Percentiles rank a stretch among this genome's conserved stretches.
These are phyloP conservation scores for Boletus semigastroideus DNA, from an alignment of 1,284 basidiomycete genomes.

Conservation along the genomic window DNA sequence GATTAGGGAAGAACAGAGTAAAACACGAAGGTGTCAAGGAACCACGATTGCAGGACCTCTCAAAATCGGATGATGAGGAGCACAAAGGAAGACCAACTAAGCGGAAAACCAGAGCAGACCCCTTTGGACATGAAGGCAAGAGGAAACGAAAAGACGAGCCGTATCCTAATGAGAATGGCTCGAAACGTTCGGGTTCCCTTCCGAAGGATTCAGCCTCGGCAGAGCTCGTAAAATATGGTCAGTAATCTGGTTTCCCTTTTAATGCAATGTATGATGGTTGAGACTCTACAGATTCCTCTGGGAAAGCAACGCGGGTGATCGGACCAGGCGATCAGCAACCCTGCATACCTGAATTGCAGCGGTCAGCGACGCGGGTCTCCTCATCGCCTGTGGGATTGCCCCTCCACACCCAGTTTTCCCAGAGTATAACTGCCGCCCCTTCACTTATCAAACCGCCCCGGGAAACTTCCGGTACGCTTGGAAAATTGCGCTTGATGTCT, in stretches of 20 bases:
- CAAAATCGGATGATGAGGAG: slow-evolving; percentile 47
- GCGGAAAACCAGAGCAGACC: slow-evolving; percentile 57
- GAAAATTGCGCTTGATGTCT: slow-evolving; percentile 5
- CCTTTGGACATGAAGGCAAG: slow-evolving; percentile 48
- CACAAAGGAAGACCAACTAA: slow-evolving; percentile 57
- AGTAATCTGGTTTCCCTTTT: slow-evolving; percentile 6
- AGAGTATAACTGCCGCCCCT: background rate
- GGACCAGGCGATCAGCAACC: background rate
- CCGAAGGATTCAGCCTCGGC: background rate
- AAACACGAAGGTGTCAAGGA: slow-evolving; percentile 48
- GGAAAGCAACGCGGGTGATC: slow-evolving; percentile 5
- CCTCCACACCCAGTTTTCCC: slow-evolving; percentile 5
- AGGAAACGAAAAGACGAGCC: slow-evolving; percentile 22
- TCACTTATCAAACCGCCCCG: slow-evolving; percentile 5
- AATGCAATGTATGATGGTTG: slow-evolving; percentile 7
- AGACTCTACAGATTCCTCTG: slow-evolving; percentile 5
- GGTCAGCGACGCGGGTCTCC: slow-evolving; percentile 1
- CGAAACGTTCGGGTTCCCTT: background rate
- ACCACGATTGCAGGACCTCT: slow-evolving; percentile 28
- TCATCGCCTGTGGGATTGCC: slow-evolving; percentile 5
- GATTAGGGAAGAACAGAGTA: slow-evolving; percentile 48
- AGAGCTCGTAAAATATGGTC: slow-evolving; percentile 10
- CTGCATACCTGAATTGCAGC: background rate
- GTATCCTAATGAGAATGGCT: background rate
- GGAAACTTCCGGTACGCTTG: slow-evolving; percentile 20